Evolutionary conservation across 129 eudicot genomes (phyloP).

Genomic region (Gnaphalium uliginosum): DNA sequence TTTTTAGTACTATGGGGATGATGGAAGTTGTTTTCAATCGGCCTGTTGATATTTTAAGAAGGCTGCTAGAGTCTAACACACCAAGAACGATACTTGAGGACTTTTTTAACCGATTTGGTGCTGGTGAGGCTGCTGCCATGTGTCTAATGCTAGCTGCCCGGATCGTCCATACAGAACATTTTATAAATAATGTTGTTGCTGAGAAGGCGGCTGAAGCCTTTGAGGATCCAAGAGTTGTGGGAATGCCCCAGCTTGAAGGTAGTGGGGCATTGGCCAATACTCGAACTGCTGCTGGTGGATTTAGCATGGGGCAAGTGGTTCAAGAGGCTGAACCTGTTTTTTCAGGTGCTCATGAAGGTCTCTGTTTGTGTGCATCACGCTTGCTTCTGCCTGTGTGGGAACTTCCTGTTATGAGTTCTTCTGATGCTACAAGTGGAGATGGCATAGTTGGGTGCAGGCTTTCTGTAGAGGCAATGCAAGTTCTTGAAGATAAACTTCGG

Average conservation of each 20-base stretch:
- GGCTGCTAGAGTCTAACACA: conserved; percentile 79
- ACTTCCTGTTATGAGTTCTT: conserved; percentile 74
- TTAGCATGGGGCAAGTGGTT: conserved; percentile 99
- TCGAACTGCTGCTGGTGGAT: conserved; percentile 79
- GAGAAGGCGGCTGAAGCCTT: conserved; percentile 99
- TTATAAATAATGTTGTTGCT: conserved; percentile 73
- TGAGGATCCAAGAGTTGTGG: conserved; percentile 96
- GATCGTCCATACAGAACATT: conserved; percentile 56
- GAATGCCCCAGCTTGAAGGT: conserved; percentile 90
- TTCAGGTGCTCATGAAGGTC: conserved; percentile 98
- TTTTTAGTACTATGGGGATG: conserved; percentile 99
- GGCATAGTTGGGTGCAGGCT: conserved; percentile 76
- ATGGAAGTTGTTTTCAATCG: conserved; percentile 94
- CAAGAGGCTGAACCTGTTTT: conserved; percentile 95
- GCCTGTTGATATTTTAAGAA: conserved; percentile 85
- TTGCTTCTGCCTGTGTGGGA: conserved; percentile 92
- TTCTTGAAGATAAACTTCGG: conserved; percentile 88
- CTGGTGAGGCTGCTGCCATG: conserved; percentile 98
- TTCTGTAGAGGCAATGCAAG: conserved; percentile 77
- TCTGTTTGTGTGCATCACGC: conserved; percentile 86
- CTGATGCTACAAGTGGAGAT: conserved; percentile 49
- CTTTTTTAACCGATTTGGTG: conserved; percentile 88
- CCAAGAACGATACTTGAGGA: conserved; percentile 89
- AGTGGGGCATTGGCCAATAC: conserved; percentile 76
- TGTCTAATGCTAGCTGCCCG: conserved; percentile 91